These are phyloP conservation scores for Suillus variegatus DNA, from an alignment of 768 basidiomycete species.

Conservation along the genomic window DNA sequence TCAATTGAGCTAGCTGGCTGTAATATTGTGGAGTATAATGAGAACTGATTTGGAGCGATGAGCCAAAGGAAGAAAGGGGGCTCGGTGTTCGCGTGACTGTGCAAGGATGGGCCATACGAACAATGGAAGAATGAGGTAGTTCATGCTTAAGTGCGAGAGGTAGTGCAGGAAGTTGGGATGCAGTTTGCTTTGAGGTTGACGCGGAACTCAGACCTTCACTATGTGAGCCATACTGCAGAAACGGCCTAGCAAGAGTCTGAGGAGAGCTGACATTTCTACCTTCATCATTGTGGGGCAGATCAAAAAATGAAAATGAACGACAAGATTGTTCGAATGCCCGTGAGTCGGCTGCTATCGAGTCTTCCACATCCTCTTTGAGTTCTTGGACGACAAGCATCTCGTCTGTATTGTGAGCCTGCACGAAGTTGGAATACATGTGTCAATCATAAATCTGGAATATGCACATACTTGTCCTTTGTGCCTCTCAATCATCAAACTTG, in stretches of 20 bases:
- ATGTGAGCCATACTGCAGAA: not conserved
- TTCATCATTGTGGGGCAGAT: not conserved
- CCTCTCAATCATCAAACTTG: slow-evolving; percentile 12
- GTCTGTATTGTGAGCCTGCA: slow-evolving; percentile 1
- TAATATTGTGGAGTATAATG: not conserved
- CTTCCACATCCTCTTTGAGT: not conserved
- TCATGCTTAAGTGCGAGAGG: not conserved
- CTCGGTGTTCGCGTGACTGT: not conserved
- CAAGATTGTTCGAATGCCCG: not conserved
- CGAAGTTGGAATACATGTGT: not conserved
- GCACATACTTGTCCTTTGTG: slow-evolving; percentile 9
- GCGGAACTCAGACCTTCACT: not conserved
- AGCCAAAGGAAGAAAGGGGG: not conserved
- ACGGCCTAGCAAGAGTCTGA: not conserved
- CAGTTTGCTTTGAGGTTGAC: not conserved
- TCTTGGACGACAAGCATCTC: slow-evolving; percentile 3
- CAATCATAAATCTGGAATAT: not conserved
- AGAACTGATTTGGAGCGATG: not conserved
- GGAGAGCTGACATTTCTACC: not conserved
- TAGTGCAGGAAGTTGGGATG: not conserved
- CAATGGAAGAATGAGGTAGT: not conserved
- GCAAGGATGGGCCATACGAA: not conserved
- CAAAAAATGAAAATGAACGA: slow-evolving; percentile 1
- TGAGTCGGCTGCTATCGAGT: not conserved
- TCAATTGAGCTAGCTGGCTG: slow-evolving; percentile 19